Base-by-base conservation (phyloP, 78 protist genomes). In the Emiliania huxleyi region DNA sequence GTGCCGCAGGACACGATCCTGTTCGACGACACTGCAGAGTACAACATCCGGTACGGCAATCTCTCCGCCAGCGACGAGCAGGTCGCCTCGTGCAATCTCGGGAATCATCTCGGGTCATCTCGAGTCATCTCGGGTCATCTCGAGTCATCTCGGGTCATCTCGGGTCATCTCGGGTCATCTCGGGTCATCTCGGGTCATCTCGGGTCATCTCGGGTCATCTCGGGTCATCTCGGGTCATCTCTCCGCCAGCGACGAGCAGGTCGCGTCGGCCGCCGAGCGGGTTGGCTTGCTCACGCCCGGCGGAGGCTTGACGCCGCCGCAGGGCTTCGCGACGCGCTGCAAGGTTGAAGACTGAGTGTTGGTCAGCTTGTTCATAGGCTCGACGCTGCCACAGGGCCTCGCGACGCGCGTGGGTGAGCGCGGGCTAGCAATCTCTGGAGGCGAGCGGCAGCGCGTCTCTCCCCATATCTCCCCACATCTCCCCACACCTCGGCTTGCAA, bases 351-450 rank as follows among this genome's bases (percentile, higher is more conserved):
- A n/a, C n/a, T n/a, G n/a, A n/a, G n/a, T n/a, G n/a, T n/a, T n/a
- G n/a, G n/a, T n/a, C n/a, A n/a, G n/a, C n/a, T n/a, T n/a, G n/a
- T n/a, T n/a, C n/a, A n/a, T n/a, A n/a, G n/a, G 62, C 21, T 2
- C 38, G 37, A 29, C 6, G 48, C 0, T 46, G 43, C 38, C 69
- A 18, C 25, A 84, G 18, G 90, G 90, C 45, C 46, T 35, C 69
- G 26, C 46, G 38, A 75, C 93, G 48, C 44, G 49, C 37, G 90
- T 84, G 38, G 90, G 90, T 6, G 90, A 84, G 90, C 90, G 90
- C 33, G 90, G 90, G 0, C 12, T 44, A 38, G 8, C 19, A 69
- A 5, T 88, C 12, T 62, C 96, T 0, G 98, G 98, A 3, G 99
- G 99, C 26, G 98, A n/a, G n/a, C n/a, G n/a, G n/a, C n/a, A n/a